A percentile compares a stretch with the other conserved stretches of the same genome.
Conservation (phyloP, 1,284 basidiomycete species). For the Meripilus lineatus region DNA sequence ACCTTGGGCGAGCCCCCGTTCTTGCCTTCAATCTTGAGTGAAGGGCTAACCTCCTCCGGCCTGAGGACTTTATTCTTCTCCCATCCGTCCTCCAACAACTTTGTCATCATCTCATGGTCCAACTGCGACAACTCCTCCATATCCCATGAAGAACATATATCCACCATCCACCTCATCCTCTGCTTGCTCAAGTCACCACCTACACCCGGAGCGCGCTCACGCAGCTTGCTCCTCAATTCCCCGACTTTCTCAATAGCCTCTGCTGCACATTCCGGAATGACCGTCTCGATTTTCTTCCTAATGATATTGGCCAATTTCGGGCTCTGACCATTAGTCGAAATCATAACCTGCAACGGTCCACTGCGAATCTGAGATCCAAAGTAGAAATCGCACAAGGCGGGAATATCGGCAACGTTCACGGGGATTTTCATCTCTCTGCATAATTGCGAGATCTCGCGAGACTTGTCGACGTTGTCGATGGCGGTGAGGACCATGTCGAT, state of each 20-base stretch:
- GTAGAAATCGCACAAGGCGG: slow-evolving; percentile 95
- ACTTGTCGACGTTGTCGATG: slow-evolving; percentile 79
- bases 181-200: slow-evolving; percentile 69
- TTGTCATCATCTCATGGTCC: slow-evolving; percentile 57
- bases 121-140: slow-evolving; percentile 71
- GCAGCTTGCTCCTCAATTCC: slow-evolving; percentile 59
- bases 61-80: slow-evolving; percentile 51
- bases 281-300: slow-evolving; percentile 62
- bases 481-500: slow-evolving; percentile 94
- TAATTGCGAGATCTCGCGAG: slow-evolving; percentile 66
- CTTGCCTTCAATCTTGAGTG: neutral
- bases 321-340: slow-evolving; percentile 93
- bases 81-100: slow-evolving; percentile 66
- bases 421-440: slow-evolving; percentile 73
- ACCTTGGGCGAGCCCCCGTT: neutral
- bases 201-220: slow-evolving; percentile 70
- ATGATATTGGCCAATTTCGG: slow-evolving; percentile 90
- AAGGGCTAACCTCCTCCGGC: slow-evolving; percentile 34
- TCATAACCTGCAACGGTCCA: slow-evolving; percentile 92
- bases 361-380: slow-evolving; percentile 92
- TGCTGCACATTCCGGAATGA: slow-evolving; percentile 72
- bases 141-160: slow-evolving; percentile 82
- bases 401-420: slow-evolving; percentile 96
- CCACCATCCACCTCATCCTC: slow-evolving; percentile 96
- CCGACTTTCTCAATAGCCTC: slow-evolving; percentile 83